phyloP scores from a whole-genome alignment of 164 flowering plant species.

The Vitis rupestris region DNA sequence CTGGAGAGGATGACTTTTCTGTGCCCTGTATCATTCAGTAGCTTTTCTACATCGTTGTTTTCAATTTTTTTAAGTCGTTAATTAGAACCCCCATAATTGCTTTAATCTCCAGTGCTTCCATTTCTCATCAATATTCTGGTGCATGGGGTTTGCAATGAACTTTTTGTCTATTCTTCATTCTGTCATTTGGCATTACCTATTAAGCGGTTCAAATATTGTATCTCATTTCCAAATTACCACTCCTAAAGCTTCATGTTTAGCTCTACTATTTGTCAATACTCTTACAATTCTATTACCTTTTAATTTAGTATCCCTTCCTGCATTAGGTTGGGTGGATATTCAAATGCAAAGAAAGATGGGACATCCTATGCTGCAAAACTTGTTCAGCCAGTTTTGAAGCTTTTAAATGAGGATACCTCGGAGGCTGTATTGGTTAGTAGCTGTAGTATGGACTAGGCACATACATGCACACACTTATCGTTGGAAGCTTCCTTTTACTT shows the following conservation, averaged over 20 bases:
- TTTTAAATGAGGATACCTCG: no score
- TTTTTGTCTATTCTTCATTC: not conserved
- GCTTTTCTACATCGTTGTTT: not conserved
- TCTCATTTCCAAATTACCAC: not conserved
- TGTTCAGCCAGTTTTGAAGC: no score
- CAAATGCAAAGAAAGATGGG: not conserved
- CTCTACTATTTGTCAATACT: not conserved
- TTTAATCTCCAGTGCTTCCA: not conserved
- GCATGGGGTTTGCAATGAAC: not conserved
- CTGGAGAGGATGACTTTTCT: not conserved
- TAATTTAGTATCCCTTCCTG: not conserved
- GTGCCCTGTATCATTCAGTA: not conserved
- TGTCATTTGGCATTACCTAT: not conserved
- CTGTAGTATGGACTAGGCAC: no score
- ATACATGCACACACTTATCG: no score
- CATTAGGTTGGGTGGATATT: not conserved
- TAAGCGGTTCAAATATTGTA: not conserved
- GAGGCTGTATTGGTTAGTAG: no score
- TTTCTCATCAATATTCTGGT: not conserved
- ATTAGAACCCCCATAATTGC: not conserved
- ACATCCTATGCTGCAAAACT: no score
- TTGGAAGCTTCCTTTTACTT: no score
- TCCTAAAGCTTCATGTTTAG: not conserved
- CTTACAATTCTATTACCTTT: not conserved
- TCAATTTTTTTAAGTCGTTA: not conserved